Percentiles rank a stretch among this genome's conserved stretches.
Conservation (phyloP, 768 basidiomycete species). For the Boletus sensibilis region DNA sequence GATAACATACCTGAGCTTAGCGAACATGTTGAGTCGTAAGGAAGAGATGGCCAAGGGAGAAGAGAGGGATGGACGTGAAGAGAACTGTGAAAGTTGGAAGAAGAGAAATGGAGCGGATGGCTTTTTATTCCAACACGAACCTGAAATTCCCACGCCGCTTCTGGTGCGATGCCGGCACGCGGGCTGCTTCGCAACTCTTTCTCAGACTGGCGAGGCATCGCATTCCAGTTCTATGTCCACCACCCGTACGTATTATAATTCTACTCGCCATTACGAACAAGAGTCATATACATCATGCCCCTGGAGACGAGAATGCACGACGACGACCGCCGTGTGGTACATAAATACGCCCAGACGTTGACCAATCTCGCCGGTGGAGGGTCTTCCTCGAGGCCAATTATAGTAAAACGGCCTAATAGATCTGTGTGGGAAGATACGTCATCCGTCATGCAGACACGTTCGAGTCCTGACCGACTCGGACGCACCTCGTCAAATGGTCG, state of each 20-base stretch:
- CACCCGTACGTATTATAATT: constrained; percentile 13
- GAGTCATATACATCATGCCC: not conserved
- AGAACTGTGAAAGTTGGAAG: constrained; percentile 17
- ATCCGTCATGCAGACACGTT: not conserved
- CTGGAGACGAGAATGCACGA: constrained; percentile 9
- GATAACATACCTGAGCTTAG: constrained; percentile 43
- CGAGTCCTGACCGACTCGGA: not conserved
- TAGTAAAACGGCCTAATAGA: constrained; percentile 27
- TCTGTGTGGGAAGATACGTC: constrained; percentile 28
- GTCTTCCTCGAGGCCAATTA: not conserved
- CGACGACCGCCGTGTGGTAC: not conserved
- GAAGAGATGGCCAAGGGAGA: not conserved
- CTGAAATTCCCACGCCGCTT: constrained; percentile 22
- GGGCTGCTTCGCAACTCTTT: constrained; percentile 11
- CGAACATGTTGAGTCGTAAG: constrained; percentile 46
- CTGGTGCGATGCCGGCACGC: constrained; percentile 21
- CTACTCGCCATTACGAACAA: not conserved
- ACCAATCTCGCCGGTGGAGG: not conserved
- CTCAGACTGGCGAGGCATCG: constrained; percentile 7
- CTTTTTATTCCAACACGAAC: constrained; percentile 26
- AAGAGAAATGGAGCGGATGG: not conserved
- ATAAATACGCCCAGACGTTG: not conserved
- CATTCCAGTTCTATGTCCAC: constrained; percentile 14
- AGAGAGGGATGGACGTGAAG: constrained; percentile 17
- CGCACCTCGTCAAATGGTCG: constrained; percentile 94